Base-by-base conservation (phyloP, 352 stramenopile species). In the Pythium dissotocum region DNA sequence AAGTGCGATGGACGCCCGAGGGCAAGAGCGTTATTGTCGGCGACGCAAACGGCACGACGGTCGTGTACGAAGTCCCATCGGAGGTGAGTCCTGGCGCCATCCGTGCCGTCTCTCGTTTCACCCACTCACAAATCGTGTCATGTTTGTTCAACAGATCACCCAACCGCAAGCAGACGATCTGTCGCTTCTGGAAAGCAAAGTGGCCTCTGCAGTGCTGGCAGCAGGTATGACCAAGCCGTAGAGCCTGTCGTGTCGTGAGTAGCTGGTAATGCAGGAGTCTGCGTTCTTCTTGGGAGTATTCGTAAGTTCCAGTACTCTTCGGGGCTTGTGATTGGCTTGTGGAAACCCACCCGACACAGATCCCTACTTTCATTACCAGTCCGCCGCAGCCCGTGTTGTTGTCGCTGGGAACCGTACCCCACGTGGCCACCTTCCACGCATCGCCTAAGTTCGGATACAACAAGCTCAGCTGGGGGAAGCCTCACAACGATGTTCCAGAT, bases 21-120 rank as follows among this genome's bases (percentile, higher is more conserved):
- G 89, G 89, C 46, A 93, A 88, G 64, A 92, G 71, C 52, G 73
- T 97, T 49, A 87, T 95, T 49, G 71, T 87, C 32, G 89, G 89
- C 30, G 89, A 95, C 63, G 87, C 88, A 6, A 78, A 81, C 8
- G 89, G 89, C 44, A 83, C 81, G 18, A 88, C 83, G 0, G 77
- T 83, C 61, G 84, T 95, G 12, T 95, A 90, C 59, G 88, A 94
- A 63, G 82, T 95, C 0, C 88, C 88, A 4, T 76, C 83, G 0
- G 83, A 94, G 77, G 87, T 95, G 77, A 65, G 63, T 16, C 36
- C n/a, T 21, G 24, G 53, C 28, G 26, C 24, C 30, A 36, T 65
- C 8, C 36, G 7, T n/a, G 38, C 54, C 18, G 6, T 18, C 30
- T 64, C 24, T 8, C 38, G 6, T n/a, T 6, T 28, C 13, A 48